Evolutionary conservation across 257 asterid genomes (phyloP).

Genomic region (Cynanchum wilfordii): DNA sequence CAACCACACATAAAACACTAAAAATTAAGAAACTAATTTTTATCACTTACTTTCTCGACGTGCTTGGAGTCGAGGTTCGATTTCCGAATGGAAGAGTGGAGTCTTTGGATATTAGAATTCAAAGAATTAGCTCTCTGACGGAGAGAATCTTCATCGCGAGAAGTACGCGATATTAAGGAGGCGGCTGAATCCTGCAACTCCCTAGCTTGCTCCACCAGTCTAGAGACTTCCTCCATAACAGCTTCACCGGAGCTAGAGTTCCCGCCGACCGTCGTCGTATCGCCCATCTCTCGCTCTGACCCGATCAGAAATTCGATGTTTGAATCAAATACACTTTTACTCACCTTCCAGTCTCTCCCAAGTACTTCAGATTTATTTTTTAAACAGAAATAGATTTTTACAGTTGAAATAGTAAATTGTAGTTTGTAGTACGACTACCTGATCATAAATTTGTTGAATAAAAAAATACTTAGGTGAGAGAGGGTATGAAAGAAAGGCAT

Average conservation of each 20-base stretch:
- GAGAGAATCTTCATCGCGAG: constrained; percentile 88
- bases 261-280: constrained; percentile 14
- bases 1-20: not conserved
- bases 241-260: constrained; percentile 12
- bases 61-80: constrained; percentile 31
- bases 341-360: not conserved
- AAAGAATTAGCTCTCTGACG: constrained; percentile 76
- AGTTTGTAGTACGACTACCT: not conserved
- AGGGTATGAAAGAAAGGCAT: not conserved
- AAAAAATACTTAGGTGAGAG: not conserved
- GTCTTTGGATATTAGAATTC: constrained; percentile 52
- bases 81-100: constrained; percentile 53
- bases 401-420: too few species aligned
- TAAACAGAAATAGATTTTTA: not conserved
- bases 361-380: not conserved
- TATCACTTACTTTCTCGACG: constrained; percentile 48
- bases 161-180: constrained; percentile 59
- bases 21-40: not conserved
- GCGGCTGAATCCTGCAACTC: constrained; percentile 90
- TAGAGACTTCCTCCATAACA: constrained; percentile 41
- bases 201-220: constrained; percentile 71
- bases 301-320: not conserved
- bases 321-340: not conserved
- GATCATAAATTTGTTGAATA: not conserved
- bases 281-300: constrained; percentile 15